Conservation (phyloP, 177 flowering plant genomes). For the Vitis hybrid region DNA sequence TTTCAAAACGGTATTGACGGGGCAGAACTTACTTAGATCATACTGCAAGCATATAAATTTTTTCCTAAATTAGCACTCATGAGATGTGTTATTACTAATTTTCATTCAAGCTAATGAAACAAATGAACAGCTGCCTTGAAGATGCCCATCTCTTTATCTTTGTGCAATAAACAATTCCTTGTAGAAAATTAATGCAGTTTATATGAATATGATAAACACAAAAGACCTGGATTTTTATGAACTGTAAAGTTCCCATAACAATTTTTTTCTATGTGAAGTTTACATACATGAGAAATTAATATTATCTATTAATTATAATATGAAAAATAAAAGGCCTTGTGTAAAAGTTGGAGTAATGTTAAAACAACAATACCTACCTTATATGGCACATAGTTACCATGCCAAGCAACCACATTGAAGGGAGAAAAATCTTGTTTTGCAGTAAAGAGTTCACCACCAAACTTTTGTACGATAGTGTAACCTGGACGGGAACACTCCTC, state of each 20-base stretch:
- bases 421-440: constrained; percentile 98
- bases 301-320: neutral
- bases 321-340: neutral
- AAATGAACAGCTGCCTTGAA: too few relatives aligned
- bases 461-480: constrained; percentile 78
- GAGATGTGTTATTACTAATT: neutral
- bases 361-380: constrained; percentile 50
- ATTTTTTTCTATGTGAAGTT: neutral
- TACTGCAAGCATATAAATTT: constrained; percentile 55
- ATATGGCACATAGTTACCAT: constrained; percentile 92
- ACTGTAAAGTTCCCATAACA: neutral
- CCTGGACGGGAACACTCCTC: constrained; percentile 56
- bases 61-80: neutral
- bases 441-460: constrained; percentile 88
- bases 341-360: neutral
- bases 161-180: too few relatives aligned
- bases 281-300: too few relatives aligned
- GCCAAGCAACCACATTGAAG: constrained; percentile 98
- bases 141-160: too few relatives aligned
- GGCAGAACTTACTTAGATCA: constrained; percentile 83
- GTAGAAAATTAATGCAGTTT: too few relatives aligned
- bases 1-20: constrained; percentile 78
- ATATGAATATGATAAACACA: too few relatives aligned
- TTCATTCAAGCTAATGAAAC: neutral
- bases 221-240: too few relatives aligned